These are phyloP conservation scores for Orbilia ellipsospora DNA, from an alignment of 2,329 filamentous ascomycete genomes.

Conservation along the genomic window DNA sequence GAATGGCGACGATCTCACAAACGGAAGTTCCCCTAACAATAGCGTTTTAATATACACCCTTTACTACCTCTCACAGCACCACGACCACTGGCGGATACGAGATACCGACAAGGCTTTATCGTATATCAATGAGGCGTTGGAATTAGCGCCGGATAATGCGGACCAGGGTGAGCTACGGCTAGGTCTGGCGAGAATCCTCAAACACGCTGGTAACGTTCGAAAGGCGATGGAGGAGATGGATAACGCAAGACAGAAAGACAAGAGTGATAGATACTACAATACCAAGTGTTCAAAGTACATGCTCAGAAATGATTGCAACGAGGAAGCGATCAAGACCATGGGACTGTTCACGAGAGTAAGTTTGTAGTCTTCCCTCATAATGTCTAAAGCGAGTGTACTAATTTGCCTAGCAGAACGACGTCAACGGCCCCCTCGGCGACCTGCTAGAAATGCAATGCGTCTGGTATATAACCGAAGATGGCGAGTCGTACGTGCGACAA, in stretches of 20 bases:
- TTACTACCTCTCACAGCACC: conserved; percentile 96
- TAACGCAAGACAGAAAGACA: conserved; percentile 82
- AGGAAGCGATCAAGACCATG: conserved; percentile 86
- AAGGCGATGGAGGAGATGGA: conserved; percentile 91
- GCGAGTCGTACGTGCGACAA: conserved; percentile 84
- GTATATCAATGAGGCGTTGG: conserved; percentile 84
- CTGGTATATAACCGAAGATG: conserved; percentile 96
- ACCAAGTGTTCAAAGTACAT: conserved; percentile 98
- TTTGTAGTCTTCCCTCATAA: neutral
- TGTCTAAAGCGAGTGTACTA: neutral
- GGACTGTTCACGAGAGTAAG: conserved; percentile 87
- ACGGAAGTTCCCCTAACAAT: conserved; percentile 73
- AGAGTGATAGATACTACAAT: conserved; percentile 96
- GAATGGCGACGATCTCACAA: conserved; percentile 64
- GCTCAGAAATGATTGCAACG: conserved; percentile 89
- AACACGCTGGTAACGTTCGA: conserved; percentile 82
- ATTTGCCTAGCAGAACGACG: conserved; percentile 68
- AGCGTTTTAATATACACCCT: conserved; percentile 73
- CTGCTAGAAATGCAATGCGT: conserved; percentile 98
- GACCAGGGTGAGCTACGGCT: conserved; percentile 78
- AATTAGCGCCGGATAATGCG: conserved; percentile 80
- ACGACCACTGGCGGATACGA: conserved; percentile 90
- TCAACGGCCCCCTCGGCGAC: conserved; percentile 83
- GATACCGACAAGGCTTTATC: conserved; percentile 83
- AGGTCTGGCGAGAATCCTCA: conserved; percentile 94